Evolutionary conservation across 2,329 filamentous ascomycete genomes (phyloP).

Genomic region (Ilyonectria robusta): DNA sequence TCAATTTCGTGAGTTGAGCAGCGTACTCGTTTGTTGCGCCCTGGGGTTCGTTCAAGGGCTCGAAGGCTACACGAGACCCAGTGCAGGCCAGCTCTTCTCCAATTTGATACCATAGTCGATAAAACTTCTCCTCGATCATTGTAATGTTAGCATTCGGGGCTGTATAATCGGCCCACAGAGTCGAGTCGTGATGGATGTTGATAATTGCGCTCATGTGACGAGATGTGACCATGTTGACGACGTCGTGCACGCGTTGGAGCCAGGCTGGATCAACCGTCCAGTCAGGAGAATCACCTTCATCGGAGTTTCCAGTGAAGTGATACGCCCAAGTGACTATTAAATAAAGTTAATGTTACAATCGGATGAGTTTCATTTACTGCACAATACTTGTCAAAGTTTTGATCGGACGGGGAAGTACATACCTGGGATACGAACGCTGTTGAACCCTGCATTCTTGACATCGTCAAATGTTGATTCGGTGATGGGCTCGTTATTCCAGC

Average conservation of each 20-base stretch:
- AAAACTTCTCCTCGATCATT: conserved; percentile 69
- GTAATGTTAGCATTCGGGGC: conserved; percentile 61
- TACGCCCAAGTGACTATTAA: conserved; percentile 48
- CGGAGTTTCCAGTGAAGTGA: conserved; percentile 58
- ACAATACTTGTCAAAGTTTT: neutral
- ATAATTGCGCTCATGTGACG: conserved; percentile 67
- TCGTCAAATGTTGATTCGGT: conserved; percentile 64
- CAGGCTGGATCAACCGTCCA: conserved; percentile 68
- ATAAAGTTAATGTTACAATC: conserved; percentile 15
- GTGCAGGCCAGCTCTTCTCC: conserved; percentile 68
- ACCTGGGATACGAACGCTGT: conserved; percentile 70
- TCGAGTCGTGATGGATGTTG: conserved; percentile 73
- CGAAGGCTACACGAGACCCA: conserved; percentile 67
- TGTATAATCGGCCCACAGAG: conserved; percentile 70
- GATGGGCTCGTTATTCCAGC: conserved; percentile 71
- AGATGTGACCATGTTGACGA: conserved; percentile 68
- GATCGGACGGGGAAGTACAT: conserved; percentile 57
- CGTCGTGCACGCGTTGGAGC: conserved; percentile 70
- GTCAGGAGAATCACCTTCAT: conserved; percentile 54
- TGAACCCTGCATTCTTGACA: conserved; percentile 68
- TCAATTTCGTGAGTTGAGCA: neutral
- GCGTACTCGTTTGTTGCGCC: neutral
- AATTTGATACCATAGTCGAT: conserved; percentile 71
- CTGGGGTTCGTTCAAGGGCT: conserved; percentile 64
- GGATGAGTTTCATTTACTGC: no score